These are phyloP conservation scores for Limonomyces culmigenus DNA, from an alignment of 1,284 basidiomycete genomes.

Conservation along the genomic window DNA sequence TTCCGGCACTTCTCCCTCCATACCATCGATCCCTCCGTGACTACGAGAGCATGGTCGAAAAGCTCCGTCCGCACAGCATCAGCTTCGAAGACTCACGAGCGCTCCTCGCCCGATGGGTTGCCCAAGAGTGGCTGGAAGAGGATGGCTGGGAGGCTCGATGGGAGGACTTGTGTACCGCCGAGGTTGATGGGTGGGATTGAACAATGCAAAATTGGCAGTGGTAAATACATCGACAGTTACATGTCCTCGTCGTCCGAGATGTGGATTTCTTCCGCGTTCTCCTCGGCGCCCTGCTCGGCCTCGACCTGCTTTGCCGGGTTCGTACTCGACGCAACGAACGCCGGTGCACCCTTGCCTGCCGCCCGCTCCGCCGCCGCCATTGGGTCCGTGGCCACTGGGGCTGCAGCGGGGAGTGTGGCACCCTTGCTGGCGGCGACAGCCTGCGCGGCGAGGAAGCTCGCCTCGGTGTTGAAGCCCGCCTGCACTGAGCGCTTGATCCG, in stretches of 20 bases:
- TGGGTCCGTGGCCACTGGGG: conserved; percentile 35
- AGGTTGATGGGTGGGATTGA: conserved; percentile 51
- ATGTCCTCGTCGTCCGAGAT: conserved; percentile 68
- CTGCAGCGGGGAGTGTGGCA: conserved; percentile 28
- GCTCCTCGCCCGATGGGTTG: conserved; percentile 42
- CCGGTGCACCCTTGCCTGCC: conserved; percentile 14
- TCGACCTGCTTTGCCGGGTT: conserved; percentile 11
- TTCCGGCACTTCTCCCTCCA: conserved; percentile 12
- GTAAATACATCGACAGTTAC: conserved; percentile 9
- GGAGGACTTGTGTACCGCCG: conserved; percentile 59
- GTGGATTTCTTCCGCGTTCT: conserved; percentile 67
- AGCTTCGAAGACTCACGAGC: conserved; percentile 51
- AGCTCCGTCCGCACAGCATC: conserved; percentile 42
- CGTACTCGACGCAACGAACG: conserved; percentile 19
- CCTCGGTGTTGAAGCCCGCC: conserved; percentile 96
- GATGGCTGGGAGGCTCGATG: conserved; percentile 50
- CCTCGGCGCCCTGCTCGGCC: conserved; percentile 16
- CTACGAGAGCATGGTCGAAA: conserved; percentile 36
- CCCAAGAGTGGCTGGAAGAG: conserved; percentile 46
- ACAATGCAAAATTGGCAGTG: background rate
- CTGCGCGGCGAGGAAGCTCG: conserved; percentile 77
- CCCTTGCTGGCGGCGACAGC: conserved; percentile 54
- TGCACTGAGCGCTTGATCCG: conserved; percentile 97
- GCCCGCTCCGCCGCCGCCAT: conserved; percentile 48
- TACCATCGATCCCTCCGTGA: conserved; percentile 52